Evolutionary conservation across 208 protist genomes (phyloP).

Genomic region (Phytomonas francai): DNA sequence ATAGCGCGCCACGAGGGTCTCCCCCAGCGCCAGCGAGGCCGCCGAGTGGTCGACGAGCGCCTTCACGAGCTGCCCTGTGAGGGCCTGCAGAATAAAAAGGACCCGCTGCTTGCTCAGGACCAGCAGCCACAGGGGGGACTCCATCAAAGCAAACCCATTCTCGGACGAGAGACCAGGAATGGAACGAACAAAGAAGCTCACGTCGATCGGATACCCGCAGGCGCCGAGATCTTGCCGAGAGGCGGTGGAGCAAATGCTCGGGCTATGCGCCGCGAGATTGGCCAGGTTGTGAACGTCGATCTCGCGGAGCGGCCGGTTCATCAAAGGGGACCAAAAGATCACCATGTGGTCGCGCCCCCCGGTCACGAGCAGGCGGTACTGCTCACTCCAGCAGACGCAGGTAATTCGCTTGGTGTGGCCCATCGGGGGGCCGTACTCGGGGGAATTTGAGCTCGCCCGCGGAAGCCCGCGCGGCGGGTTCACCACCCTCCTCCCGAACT

Average conservation of each 20-base stretch:
- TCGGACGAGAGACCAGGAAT: not conserved
- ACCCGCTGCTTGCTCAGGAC: slow-evolving; percentile 68
- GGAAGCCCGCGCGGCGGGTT: not conserved
- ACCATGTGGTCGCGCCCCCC: slow-evolving; percentile 67
- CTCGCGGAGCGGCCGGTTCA: slow-evolving; percentile 31
- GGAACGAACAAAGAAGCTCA: slow-evolving; percentile 40
- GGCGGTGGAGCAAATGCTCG: not conserved
- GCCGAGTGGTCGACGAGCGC: slow-evolving; percentile 36
- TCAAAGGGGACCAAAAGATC: slow-evolving; percentile 56
- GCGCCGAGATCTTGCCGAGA: slow-evolving; percentile 5
- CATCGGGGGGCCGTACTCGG: not conserved
- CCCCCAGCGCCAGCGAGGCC: slow-evolving; percentile 32
- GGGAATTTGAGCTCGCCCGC: not conserved
- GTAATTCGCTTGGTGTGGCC: slow-evolving; percentile 65
- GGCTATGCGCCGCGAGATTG: not conserved
- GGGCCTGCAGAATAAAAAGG: slow-evolving; percentile 62
- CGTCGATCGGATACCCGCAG: slow-evolving; percentile 68
- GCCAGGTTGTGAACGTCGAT: slow-evolving; percentile 49
- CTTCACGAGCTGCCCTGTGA: slow-evolving; percentile 29
- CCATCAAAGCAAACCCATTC: not conserved
- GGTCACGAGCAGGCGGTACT: slow-evolving; percentile 47
- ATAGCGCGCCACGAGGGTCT: slow-evolving; percentile 64
- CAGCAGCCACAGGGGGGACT: slow-evolving; percentile 38
- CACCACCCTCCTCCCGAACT: not conserved
- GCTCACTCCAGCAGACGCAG: slow-evolving; percentile 45